These are phyloP conservation scores for Diaporthe caulivora DNA, from an alignment of 2,329 filamentous ascomycete genomes.

Conservation along the genomic window DNA sequence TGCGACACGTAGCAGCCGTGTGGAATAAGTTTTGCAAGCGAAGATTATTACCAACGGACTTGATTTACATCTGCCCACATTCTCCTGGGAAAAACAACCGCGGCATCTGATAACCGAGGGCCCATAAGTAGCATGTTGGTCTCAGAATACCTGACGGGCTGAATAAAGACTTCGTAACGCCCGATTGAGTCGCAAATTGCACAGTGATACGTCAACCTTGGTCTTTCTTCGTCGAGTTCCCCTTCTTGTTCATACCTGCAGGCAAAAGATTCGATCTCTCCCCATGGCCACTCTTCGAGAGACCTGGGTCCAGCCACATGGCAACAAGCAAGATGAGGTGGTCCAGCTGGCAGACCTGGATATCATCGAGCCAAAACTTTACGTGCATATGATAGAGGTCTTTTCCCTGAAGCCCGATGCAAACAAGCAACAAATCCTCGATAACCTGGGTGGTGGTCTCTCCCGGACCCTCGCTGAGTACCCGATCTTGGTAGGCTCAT, in stretches of 20 bases:
- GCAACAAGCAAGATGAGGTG: slow-evolving; percentile 20
- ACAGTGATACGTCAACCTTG: slow-evolving; percentile 12
- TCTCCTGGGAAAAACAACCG: not conserved
- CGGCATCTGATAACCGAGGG: not conserved
- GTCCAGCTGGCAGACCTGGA: slow-evolving; percentile 30
- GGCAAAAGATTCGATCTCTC: not conserved
- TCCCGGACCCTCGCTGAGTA: slow-evolving; percentile 27
- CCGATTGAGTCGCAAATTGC: not conserved
- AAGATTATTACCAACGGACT: not conserved
- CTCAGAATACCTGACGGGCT: not conserved
- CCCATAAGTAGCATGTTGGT: not conserved
- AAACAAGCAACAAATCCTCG: slow-evolving; percentile 15
- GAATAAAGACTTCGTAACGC: slow-evolving; percentile 2
- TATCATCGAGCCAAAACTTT: slow-evolving; percentile 30
- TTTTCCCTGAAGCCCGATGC: slow-evolving; percentile 19
- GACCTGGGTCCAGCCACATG: slow-evolving; percentile 6
- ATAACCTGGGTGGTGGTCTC: slow-evolving; percentile 12
- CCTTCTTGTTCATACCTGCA: not conserved
- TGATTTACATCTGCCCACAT: not conserved
- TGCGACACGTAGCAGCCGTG: not conserved
- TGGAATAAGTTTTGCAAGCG: not conserved
- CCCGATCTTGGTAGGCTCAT: slow-evolving; percentile 22
- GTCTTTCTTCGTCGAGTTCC: not conserved
- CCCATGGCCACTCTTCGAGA: slow-evolving; percentile 16
- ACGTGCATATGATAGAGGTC: slow-evolving; percentile 34